These are phyloP conservation scores for Pyrus communis DNA, from an alignment of 306 rosid species.

Conservation along the genomic window DNA sequence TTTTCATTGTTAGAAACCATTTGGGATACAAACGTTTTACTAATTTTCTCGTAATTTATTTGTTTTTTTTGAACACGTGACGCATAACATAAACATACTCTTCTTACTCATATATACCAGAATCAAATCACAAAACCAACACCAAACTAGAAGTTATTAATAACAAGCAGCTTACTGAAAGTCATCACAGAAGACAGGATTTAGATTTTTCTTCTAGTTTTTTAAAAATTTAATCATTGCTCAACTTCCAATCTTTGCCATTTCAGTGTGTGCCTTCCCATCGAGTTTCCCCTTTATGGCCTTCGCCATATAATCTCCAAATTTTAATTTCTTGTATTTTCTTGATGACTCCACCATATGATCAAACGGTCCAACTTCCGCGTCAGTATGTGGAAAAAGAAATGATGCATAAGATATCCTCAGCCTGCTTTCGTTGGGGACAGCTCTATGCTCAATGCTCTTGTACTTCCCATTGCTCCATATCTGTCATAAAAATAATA, in stretches of 20 bases:
- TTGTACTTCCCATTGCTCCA: constrained; percentile 47
- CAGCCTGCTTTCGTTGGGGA: constrained; percentile 19
- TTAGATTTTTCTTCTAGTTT: too few relatives aligned
- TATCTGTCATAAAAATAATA: constrained; percentile 17
- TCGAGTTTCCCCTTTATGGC: constrained; percentile 13
- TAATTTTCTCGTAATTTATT: too few relatives aligned
- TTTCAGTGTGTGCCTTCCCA: constrained; percentile 26
- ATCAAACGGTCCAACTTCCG: constrained; percentile 32
- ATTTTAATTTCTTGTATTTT: constrained; percentile 21
- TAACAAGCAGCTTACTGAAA: too few relatives aligned
- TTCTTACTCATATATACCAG: too few relatives aligned
- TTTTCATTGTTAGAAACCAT: too few relatives aligned
- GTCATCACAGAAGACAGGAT: too few relatives aligned
- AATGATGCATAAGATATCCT: constrained; percentile 22
- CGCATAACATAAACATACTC: too few relatives aligned
- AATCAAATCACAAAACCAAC: background rate
- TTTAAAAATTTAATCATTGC: too few relatives aligned
- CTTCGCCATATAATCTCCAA: constrained; percentile 28
- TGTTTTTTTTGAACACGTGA: too few relatives aligned
- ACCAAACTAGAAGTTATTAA: too few relatives aligned
- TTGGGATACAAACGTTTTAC: too few relatives aligned
- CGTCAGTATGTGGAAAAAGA: constrained; percentile 15
- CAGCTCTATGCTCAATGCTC: constrained; percentile 38
- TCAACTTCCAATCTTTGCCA: background rate
- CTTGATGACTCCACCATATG: constrained; percentile 22